phyloP scores from a whole-genome alignment of 2,329 filamentous ascomycete genomes.

The Whalleya microplaca region DNA sequence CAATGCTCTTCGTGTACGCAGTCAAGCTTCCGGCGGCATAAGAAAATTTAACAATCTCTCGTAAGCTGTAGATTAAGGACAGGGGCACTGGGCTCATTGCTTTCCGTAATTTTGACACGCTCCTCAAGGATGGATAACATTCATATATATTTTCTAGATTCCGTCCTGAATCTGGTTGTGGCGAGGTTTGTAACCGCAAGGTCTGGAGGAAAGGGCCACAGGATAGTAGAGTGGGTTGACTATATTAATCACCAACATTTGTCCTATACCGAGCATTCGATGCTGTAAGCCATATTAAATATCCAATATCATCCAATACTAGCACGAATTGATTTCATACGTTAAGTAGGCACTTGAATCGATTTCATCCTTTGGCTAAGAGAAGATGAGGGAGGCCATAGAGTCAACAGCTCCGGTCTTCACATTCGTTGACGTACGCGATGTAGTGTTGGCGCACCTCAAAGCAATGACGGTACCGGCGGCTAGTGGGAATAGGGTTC shows the following conservation, averaged over 20 bases:
- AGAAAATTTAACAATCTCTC: not conserved
- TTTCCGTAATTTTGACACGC: conserved; percentile 53
- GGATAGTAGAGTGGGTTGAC: conserved; percentile 46
- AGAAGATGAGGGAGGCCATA: conserved; percentile 61
- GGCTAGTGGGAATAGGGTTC: conserved; percentile 65
- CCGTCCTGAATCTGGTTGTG: conserved; percentile 45
- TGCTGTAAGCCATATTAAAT: conserved; percentile 40
- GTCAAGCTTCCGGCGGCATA: not conserved
- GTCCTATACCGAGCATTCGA: conserved; percentile 65
- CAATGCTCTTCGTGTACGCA: not conserved
- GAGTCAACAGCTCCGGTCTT: conserved; percentile 59
- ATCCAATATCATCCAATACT: not conserved
- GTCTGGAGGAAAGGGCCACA: conserved; percentile 50
- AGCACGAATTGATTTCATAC: not conserved
- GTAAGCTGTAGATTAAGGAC: conserved; percentile 35
- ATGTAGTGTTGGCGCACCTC: conserved; percentile 68
- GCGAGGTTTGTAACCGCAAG: conserved; percentile 50
- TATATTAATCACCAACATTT: conserved; percentile 46
- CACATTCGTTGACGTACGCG: conserved; percentile 63
- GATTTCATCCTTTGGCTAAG: conserved; percentile 65
- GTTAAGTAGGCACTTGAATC: conserved; percentile 42
- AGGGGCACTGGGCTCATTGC: conserved; percentile 59
- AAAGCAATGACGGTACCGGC: conserved; percentile 58
- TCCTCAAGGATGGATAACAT: conserved; percentile 47
- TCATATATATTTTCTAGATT: conserved; percentile 9